Base-by-base conservation (phyloP, 2,329 filamentous ascomycete genomes). In the Xylaria sp. region DNA sequence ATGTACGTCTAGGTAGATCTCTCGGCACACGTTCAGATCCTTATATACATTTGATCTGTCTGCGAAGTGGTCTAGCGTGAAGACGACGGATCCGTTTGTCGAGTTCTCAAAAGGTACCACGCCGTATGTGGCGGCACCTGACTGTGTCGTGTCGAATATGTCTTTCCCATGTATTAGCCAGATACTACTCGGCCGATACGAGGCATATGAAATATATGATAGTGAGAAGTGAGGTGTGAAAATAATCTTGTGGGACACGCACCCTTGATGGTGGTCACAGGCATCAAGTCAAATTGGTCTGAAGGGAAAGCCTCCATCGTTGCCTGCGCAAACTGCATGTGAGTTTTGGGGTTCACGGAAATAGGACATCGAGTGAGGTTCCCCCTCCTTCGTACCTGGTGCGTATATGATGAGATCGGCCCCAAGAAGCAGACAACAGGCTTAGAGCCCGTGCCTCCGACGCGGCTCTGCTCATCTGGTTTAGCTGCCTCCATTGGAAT, bases 71-170 rank as follows among this genome's bases (percentile, higher is more conserved):
- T 97, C 94, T 28, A 98, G 87, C 0, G 94, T 97, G 79, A 93
- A 92, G 65, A 96, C 89, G 59, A 99, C 96, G 63, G 92, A 91
- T 76, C 96, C 96, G 80, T 98, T 97, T 78, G 93, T 95, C 48
- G 93, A 97, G 83, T 99, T 99, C 79, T 98, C 95, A 80, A 97
- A 94, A 6, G 96, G 96, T 1, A 97, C 92, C 38, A 98, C 92
- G 73, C 94, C 96, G 65, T 90, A 90, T 61, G 86, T 81, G 0
- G 88, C 88, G 53, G 83, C 78, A 66, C 88, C 86, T 44, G 85
- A 84, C 76, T 97, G 93, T 6, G 97, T 92, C 17, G 89, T 86
- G 59, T 90, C 85, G 79, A 97, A 97, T 74, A 97, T 89, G 77
- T 96, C 93, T 91, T 59, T 9, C 2, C 13, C 23, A 15, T 13